A percentile compares a stretch with the other conserved stretches of the same genome.
phyloP scores from a whole-genome alignment of 2,329 filamentous ascomycete species.

The Epichloe aotearoae region DNA sequence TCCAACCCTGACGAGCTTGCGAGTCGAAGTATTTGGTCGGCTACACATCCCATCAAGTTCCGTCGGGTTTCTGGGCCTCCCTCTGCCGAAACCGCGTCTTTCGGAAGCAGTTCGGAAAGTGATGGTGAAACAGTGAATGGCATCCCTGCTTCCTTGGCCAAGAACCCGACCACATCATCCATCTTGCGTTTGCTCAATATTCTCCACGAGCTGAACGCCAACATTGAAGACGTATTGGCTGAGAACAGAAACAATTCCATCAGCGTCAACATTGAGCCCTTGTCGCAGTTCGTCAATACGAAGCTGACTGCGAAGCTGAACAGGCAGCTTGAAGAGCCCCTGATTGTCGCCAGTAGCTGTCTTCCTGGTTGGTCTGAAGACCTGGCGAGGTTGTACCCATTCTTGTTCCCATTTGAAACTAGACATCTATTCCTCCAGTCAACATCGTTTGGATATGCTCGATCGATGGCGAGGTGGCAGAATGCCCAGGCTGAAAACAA shows the following conservation, averaged over 20 bases:
- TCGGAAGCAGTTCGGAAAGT: conserved; percentile 35
- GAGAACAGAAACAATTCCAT: conserved; percentile 56
- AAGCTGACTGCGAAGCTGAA: conserved; percentile 97
- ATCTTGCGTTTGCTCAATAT: conserved; percentile 84
- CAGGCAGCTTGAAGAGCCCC: conserved; percentile 85
- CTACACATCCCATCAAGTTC: conserved; percentile 84
- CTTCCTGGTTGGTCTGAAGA: conserved; percentile 94
- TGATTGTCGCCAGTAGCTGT: conserved; percentile 95
- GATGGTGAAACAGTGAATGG: conserved; percentile 42
- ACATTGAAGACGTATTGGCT: conserved; percentile 78
- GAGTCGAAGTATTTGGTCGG: conserved; percentile 75
- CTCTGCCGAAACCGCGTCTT: conserved; percentile 54
- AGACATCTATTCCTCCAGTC: conserved; percentile 94
- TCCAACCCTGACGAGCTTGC: conserved; percentile 46
- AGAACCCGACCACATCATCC: conserved; percentile 71
- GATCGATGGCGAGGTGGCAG: conserved; percentile 97
- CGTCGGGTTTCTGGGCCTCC: conserved; percentile 73
- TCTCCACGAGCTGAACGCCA: conserved; percentile 82
- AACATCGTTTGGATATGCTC: conserved; percentile 93
- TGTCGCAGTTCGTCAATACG: conserved; percentile 94
- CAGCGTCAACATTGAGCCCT: conserved; percentile 64
- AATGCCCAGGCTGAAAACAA: conserved; percentile 70
- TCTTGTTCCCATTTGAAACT: conserved; percentile 96
- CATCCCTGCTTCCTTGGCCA: conserved; percentile 67
- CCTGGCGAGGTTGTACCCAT: conserved; percentile 82